These are phyloP conservation scores for Vitis cinerea DNA, from an alignment of 164 flowering plant species.

Conservation along the genomic window DNA sequence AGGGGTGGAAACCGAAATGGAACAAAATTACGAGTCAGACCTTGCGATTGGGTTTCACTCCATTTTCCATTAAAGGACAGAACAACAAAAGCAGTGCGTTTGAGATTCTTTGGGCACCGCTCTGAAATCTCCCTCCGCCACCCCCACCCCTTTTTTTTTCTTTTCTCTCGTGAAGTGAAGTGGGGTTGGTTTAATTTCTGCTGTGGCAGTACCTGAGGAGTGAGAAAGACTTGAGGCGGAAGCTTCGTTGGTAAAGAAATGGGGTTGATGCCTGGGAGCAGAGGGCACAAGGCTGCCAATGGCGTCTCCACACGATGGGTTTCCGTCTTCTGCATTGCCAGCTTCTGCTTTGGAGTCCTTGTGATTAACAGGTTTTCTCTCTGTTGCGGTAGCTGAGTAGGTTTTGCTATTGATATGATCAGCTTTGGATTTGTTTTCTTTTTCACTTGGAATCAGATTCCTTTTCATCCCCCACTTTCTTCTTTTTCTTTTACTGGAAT, in stretches of 20 bases:
- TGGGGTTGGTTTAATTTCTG: too few relatives aligned
- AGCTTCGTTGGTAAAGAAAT: slow-evolving; percentile 13
- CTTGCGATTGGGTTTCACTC: background rate
- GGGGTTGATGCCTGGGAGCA: slow-evolving; percentile 27
- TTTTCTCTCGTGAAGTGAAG: background rate
- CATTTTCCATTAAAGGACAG: too few relatives aligned
- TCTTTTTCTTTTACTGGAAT: background rate
- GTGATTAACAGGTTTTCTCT: slow-evolving; percentile 63
- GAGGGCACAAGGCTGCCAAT: slow-evolving; percentile 41
- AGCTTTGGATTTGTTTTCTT: slow-evolving; percentile 6
- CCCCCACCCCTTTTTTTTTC: background rate
- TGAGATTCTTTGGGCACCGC: too few relatives aligned
- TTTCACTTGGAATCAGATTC: background rate
- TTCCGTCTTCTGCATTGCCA: slow-evolving; percentile 63
- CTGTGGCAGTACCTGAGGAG: too few relatives aligned
- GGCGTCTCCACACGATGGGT: slow-evolving; percentile 76
- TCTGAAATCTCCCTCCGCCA: too few relatives aligned
- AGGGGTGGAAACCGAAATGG: background rate
- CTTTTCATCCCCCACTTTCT: background rate
- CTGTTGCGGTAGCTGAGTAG: slow-evolving; percentile 7
- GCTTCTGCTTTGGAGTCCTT: slow-evolving; percentile 73
- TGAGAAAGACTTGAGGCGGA: background rate
- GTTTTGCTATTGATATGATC: slow-evolving; percentile 14
- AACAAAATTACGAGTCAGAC: slow-evolving; percentile 11
- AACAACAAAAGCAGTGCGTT: too few relatives aligned